phyloP scores from a whole-genome alignment of 2,329 filamentous ascomycete genomes.

The Phialophora expanda region DNA sequence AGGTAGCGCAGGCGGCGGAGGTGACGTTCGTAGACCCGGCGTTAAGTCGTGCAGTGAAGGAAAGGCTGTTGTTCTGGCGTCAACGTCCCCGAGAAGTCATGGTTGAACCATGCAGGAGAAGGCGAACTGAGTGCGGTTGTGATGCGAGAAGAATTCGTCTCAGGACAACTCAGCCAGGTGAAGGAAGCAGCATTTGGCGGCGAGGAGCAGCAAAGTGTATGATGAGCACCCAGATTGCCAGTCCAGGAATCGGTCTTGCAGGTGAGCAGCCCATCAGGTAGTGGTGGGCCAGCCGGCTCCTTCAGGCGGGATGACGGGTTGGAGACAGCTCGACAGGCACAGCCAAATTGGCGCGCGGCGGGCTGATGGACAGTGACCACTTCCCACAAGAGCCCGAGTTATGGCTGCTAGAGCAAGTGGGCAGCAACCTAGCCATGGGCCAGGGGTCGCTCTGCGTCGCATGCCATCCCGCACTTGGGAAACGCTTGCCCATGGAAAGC shows the following conservation, averaged over 20 bases:
- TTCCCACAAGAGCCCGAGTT: neutral
- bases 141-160: neutral
- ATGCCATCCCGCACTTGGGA: conserved; percentile 10
- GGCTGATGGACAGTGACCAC: conserved; percentile 2
- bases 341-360: neutral
- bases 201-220: conserved; percentile 17
- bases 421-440: conserved; percentile 15
- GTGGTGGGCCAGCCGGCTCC: conserved; percentile 18
- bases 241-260: conserved; percentile 12
- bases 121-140: neutral
- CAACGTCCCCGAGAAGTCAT: neutral
- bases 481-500: conserved; percentile 6
- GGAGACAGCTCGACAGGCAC: conserved; percentile 6
- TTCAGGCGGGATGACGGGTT: conserved; percentile 21
- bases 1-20: neutral
- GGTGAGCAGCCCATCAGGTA: conserved; percentile 16
- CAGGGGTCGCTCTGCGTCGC: neutral
- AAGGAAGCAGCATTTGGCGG: conserved; percentile 5
- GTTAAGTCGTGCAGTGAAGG: neutral
- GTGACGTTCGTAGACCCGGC: neutral
- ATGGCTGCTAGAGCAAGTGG: conserved; percentile 13
- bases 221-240: conserved; percentile 19
- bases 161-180: conserved; percentile 4
- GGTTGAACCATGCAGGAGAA: neutral
- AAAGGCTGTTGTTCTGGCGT: neutral